Evolutionary conservation across 2,329 filamentous ascomycete genomes (phyloP).

Genomic region (Hypoxylon sp.): DNA sequence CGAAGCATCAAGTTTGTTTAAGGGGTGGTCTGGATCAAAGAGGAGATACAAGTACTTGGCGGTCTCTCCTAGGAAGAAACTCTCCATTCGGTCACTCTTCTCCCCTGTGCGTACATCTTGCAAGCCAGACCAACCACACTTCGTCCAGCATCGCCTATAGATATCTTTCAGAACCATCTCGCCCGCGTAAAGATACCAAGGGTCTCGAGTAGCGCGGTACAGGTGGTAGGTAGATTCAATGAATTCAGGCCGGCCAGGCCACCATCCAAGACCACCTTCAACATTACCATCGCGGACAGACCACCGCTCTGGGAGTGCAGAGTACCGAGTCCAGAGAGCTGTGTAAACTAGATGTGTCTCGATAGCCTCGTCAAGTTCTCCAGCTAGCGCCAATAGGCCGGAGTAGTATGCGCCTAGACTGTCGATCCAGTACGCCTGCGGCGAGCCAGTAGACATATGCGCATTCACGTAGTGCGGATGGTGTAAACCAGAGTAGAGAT

Average conservation of each 20-base stretch:
- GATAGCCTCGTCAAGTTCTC: conserved; percentile 91
- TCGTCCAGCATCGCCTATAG: conserved; percentile 87
- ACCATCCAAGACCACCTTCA: conserved; percentile 91
- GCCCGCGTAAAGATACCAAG: conserved; percentile 95
- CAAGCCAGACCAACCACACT: conserved; percentile 93
- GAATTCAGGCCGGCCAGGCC: conserved; percentile 95
- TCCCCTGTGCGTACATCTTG: conserved; percentile 87
- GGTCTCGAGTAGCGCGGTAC: conserved; percentile 93
- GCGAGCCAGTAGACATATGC: conserved; percentile 88
- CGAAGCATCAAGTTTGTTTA: conserved; percentile 88
- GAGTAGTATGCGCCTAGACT: conserved; percentile 96
- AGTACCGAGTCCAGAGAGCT: conserved; percentile 93
- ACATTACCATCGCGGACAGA: conserved; percentile 87
- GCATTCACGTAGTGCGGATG: conserved; percentile 95
- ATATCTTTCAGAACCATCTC: conserved; percentile 96
- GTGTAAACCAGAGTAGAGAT: conserved; percentile 88
- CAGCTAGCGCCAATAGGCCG: conserved; percentile 86
- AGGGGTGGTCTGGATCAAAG: conserved; percentile 86
- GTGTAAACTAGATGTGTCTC: conserved; percentile 92
- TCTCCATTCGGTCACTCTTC: conserved; percentile 96
- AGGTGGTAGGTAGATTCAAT: conserved; percentile 97
- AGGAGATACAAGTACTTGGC: conserved; percentile 95
- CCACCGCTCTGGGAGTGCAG: conserved; percentile 95
- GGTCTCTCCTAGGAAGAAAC: conserved; percentile 97
- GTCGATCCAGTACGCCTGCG: conserved; percentile 94